phyloP scores from a whole-genome alignment of 2,329 filamentous ascomycete species.

The Nothopassalora personata region DNA sequence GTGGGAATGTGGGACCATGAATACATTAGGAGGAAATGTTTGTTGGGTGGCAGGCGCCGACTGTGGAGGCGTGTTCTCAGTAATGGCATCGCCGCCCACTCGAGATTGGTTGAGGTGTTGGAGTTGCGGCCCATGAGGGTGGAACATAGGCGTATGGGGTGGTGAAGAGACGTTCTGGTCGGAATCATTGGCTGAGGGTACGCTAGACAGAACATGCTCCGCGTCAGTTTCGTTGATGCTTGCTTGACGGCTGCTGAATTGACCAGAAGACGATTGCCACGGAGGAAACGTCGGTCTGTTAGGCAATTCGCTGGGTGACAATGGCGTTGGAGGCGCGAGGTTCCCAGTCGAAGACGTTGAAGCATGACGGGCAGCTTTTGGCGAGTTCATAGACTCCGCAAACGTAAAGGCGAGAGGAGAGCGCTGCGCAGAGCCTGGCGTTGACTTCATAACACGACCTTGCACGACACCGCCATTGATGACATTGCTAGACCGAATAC shows the following conservation, averaged over 20 bases:
- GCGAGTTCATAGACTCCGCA: constrained; percentile 41
- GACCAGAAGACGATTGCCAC: constrained; percentile 35
- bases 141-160: constrained; percentile 41
- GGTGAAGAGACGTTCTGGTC: constrained; percentile 36
- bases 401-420: constrained; percentile 45
- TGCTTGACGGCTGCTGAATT: constrained; percentile 35
- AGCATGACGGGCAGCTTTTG: constrained; percentile 39
- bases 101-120: constrained; percentile 21
- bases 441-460: constrained; percentile 45
- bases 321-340: constrained; percentile 45
- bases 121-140: constrained; percentile 18
- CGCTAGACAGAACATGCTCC: constrained; percentile 21
- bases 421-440: constrained; percentile 42
- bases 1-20: constrained; percentile 27
- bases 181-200: constrained; percentile 9
- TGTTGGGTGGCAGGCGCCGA: constrained; percentile 48
- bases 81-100: constrained; percentile 30
- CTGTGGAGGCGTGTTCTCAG: constrained; percentile 46
- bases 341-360: constrained; percentile 31
- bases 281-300: constrained; percentile 31
- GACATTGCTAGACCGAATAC: constrained; percentile 45
- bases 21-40: constrained; percentile 37
- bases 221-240: constrained; percentile 36
- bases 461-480: constrained; percentile 37
- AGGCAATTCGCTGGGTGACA: constrained; percentile 37